Conservation (phyloP, 345 rosid species). For the Citrus reticulata region DNA sequence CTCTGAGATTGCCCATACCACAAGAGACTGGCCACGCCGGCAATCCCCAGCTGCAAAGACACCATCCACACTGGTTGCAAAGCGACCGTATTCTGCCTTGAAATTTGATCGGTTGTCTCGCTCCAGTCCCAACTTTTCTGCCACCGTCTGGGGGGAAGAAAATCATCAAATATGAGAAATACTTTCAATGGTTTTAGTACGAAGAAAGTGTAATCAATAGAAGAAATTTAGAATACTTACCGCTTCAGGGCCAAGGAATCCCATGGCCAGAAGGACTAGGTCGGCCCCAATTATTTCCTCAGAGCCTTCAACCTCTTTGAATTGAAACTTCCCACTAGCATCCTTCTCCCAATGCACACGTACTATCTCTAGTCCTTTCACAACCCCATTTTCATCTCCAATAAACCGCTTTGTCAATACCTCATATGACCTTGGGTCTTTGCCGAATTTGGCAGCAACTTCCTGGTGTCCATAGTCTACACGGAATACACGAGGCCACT, state of each 20-base stretch:
- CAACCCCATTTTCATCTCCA: conserved; percentile 75
- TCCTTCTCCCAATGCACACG: conserved; percentile 89
- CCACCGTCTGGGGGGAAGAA: conserved; percentile 40
- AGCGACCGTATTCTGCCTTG: conserved; percentile 93
- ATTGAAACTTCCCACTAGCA: conserved; percentile 70
- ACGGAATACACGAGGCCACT: conserved; percentile 98
- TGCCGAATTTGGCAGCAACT: conserved; percentile 78
- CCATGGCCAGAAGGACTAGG: conserved; percentile 91
- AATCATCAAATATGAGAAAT: neutral
- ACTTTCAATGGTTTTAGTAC: neutral
- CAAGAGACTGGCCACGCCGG: conserved; percentile 92
- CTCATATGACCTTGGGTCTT: conserved; percentile 91
- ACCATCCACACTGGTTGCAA: conserved; percentile 75
- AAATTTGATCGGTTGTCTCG: conserved; percentile 80
- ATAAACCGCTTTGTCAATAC: conserved; percentile 86
- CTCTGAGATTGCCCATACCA: conserved; percentile 99
- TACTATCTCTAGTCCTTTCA: conserved; percentile 83
- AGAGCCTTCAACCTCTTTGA: conserved; percentile 82
- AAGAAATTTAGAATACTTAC: conserved; percentile 37
- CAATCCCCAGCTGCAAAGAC: conserved; percentile 98
- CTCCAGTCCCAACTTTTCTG: conserved; percentile 87
- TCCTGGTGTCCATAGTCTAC: conserved; percentile 98
- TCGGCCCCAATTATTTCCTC: conserved; percentile 88
- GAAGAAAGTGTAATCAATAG: neutral
- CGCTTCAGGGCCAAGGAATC: conserved; percentile 94